Conservation (phyloP, 1,284 basidiomycete species). For the Marasmius fiardii region DNA sequence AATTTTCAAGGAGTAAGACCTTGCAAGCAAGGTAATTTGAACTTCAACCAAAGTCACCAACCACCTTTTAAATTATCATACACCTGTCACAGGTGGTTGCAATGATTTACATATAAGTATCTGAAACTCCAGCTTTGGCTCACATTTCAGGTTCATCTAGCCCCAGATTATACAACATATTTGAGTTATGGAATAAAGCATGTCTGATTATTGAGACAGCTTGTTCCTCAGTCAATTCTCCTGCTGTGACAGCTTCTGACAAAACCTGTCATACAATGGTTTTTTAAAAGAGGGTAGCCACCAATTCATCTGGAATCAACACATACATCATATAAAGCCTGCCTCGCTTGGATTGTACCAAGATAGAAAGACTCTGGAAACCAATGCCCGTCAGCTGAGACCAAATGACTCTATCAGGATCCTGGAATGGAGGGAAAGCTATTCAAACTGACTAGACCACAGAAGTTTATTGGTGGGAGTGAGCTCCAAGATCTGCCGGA, state of each 20-base stretch:
- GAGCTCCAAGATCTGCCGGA: conserved; percentile 65
- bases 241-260: conserved; percentile 35
- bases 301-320: background rate
- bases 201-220: conserved; percentile 48
- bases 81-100: too few species aligned
- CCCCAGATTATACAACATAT: conserved; percentile 50
- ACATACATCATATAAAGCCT: conserved; percentile 54
- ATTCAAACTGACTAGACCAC: conserved; percentile 64
- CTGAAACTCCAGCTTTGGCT: too few species aligned
- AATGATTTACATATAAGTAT: too few species aligned
- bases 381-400: conserved; percentile 68
- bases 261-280: conserved; percentile 40
- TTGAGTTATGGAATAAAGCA: conserved; percentile 58
- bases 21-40: too few species aligned
- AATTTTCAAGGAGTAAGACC: too few species aligned
- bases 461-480: conserved; percentile 72
- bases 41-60: too few species aligned
- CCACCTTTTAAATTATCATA: too few species aligned
- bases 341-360: conserved; percentile 57
- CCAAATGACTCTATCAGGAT: background rate
- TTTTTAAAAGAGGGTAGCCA: background rate
- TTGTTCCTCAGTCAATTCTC: conserved; percentile 45
- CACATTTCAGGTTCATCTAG: conserved; percentile 20
- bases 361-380: conserved; percentile 77
- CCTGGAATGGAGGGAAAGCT: background rate